A percentile compares a stretch with the other conserved stretches of the same genome.
Conservation (phyloP, 2,329 filamentous ascomycete species). For the Grosmannia penicillata region DNA sequence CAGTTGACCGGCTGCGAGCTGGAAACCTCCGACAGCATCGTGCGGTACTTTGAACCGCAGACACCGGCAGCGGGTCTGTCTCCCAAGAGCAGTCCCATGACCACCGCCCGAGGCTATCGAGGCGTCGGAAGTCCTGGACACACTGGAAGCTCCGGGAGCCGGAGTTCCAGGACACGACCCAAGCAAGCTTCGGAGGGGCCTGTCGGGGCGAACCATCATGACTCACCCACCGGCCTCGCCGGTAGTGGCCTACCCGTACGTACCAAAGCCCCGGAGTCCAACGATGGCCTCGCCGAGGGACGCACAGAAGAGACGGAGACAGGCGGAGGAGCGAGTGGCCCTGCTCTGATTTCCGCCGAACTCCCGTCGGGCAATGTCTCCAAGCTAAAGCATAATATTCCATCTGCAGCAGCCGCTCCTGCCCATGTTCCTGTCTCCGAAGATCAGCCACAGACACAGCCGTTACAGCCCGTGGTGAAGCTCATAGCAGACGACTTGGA, state of each 20-base stretch:
- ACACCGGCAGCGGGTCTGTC: not conserved
- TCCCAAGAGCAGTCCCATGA: not conserved
- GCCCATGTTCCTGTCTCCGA: too few relatives aligned
- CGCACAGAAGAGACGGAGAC: not conserved
- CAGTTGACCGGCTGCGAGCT: conserved; percentile 62
- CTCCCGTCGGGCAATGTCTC: not conserved
- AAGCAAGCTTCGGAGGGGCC: conserved; percentile 3
- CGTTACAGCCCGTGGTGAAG: conserved; percentile 9
- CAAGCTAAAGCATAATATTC: conserved; percentile 9
- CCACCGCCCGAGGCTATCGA: too few relatives aligned
- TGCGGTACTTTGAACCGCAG: conserved; percentile 15
- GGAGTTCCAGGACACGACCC: too few relatives aligned
- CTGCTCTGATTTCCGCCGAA: too few relatives aligned
- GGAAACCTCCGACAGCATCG: conserved; percentile 43
- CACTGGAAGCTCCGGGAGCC: too few relatives aligned
- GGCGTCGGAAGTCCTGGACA: too few relatives aligned
- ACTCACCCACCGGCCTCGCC: too few relatives aligned
- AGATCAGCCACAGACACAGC: conserved; percentile 6
- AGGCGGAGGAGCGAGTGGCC: not conserved
- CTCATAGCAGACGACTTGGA: not conserved
- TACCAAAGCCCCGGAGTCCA: conserved; percentile 6
- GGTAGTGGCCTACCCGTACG: conserved; percentile 14
- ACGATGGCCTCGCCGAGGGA: not conserved
- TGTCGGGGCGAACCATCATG: too few relatives aligned
- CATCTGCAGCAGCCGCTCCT: conserved; percentile 6